Conservation (phyloP, 2,329 filamentous ascomycete species). For the Cladosporium sp. region DNA sequence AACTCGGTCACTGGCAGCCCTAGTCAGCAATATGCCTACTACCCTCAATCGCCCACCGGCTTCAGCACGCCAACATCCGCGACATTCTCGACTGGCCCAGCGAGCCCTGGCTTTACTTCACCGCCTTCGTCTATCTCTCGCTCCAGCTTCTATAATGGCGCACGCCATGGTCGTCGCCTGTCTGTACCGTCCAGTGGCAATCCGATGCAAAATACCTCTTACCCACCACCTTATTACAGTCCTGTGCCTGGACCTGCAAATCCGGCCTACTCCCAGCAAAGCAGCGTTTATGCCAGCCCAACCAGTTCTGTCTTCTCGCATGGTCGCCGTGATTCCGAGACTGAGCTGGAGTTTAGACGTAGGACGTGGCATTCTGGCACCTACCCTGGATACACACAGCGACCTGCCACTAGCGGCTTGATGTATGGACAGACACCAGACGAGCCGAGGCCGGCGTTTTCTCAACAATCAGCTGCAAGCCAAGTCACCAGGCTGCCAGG, state of each 20-base stretch:
- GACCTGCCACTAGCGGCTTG: slow-evolving; percentile 66
- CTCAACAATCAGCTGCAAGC: slow-evolving; percentile 49
- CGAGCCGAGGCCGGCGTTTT: slow-evolving; percentile 52
- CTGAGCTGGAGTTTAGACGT: slow-evolving; percentile 73
- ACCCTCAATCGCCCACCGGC: slow-evolving; percentile 65
- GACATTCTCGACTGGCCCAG: slow-evolving; percentile 70
- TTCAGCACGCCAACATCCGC: slow-evolving; percentile 80
- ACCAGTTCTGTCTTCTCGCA: slow-evolving; percentile 59
- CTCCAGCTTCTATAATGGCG: slow-evolving; percentile 68
- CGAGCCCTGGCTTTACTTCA: slow-evolving; percentile 76
- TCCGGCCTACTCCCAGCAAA: slow-evolving; percentile 53
- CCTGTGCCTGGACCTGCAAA: slow-evolving; percentile 47
- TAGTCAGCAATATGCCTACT: slow-evolving; percentile 59
- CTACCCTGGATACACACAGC: slow-evolving; percentile 52
- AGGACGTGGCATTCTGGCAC: slow-evolving; percentile 89
- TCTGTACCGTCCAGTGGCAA: slow-evolving; percentile 75
- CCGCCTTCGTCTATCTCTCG: slow-evolving; percentile 65
- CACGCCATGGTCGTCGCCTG: slow-evolving; percentile 66
- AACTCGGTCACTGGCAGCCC: slow-evolving; percentile 56
- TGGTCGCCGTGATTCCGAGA: slow-evolving; percentile 61
- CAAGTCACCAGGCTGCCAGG: slow-evolving; percentile 72
- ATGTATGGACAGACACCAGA: slow-evolving; percentile 71
- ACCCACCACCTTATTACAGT: slow-evolving; percentile 53
- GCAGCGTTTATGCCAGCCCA: slow-evolving; percentile 61
- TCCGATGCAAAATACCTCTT: slow-evolving; percentile 59